phyloP scores from a whole-genome alignment of 768 basidiomycete genomes.

The Termitomyces sp. region DNA sequence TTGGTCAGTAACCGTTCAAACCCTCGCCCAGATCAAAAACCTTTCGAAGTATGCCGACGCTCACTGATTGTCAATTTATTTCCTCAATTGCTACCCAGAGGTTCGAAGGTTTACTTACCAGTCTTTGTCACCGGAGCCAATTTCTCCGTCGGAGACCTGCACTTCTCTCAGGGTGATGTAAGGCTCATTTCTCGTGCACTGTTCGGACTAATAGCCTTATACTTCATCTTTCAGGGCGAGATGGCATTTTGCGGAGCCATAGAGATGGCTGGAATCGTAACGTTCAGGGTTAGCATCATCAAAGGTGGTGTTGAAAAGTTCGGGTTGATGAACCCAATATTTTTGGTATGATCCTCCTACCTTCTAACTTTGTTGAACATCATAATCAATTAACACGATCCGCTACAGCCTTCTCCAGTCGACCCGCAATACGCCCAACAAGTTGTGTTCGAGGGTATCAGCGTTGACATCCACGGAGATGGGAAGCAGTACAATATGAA shows the following conservation, averaged over 20 bases:
- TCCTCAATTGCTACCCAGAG: slow-evolving; percentile 28
- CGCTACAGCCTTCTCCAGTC: slow-evolving; percentile 61
- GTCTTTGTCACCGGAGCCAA: slow-evolving; percentile 77
- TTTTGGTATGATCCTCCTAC: slow-evolving; percentile 42
- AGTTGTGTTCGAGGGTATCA: slow-evolving; percentile 74
- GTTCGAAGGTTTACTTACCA: slow-evolving; percentile 73
- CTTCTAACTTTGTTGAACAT: neutral
- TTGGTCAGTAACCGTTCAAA: too few species aligned
- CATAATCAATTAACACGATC: neutral
- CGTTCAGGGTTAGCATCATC: slow-evolving; percentile 69
- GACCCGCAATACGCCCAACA: slow-evolving; percentile 75
- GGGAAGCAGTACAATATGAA: slow-evolving; percentile 79
- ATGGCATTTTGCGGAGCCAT: slow-evolving; percentile 77
- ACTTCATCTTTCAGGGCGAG: slow-evolving; percentile 44
- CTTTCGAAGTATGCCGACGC: slow-evolving; percentile 46
- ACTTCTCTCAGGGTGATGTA: slow-evolving; percentile 78
- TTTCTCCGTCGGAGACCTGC: slow-evolving; percentile 73
- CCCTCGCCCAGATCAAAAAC: slow-evolving; percentile 59
- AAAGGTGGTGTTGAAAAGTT: slow-evolving; percentile 74
- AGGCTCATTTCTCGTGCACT: slow-evolving; percentile 2
- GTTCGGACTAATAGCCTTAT: slow-evolving; percentile 1
- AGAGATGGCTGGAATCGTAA: slow-evolving; percentile 77
- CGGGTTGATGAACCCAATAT: slow-evolving; percentile 71
- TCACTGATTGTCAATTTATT: neutral
- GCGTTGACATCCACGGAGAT: slow-evolving; percentile 69